Percentiles rank a stretch among this genome's conserved stretches.
Evolutionary conservation across 2,329 filamentous ascomycete genomes (phyloP).

Genomic region (Graphium sp.): DNA sequence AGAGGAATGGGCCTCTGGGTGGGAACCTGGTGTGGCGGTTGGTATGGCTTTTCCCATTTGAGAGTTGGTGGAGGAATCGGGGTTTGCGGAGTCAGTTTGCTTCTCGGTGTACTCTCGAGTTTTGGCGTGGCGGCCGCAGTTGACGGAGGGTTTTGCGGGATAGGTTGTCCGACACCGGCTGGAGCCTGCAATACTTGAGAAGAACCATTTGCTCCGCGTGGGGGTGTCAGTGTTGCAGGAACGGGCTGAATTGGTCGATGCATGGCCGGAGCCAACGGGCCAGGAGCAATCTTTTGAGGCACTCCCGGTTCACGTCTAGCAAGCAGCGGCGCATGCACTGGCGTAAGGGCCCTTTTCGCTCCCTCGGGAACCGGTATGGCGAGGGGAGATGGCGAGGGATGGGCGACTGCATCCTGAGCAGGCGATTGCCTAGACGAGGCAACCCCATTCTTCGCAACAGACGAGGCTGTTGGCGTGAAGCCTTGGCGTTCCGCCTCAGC

Average conservation of each 20-base stretch:
- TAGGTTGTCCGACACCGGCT: constrained; percentile 1
- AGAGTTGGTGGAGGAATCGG: constrained; percentile 2
- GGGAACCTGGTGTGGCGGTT: constrained; percentile 1
- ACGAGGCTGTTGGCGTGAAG: no score
- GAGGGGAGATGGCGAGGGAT: constrained; percentile 3
- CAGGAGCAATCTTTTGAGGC: no score
- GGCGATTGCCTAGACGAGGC: neutral
- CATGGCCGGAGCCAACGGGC: neutral
- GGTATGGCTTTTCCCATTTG: constrained; percentile 5
- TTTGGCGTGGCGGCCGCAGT: constrained; percentile 1
- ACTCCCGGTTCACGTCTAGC: no score
- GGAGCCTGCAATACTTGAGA: constrained; percentile 3
- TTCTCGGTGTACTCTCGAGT: neutral
- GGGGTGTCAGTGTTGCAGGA: neutral
- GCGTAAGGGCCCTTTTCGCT: constrained; percentile 4
- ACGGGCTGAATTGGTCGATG: neutral
- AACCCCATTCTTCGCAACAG: constrained; percentile 2
- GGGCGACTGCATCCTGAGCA: neutral
- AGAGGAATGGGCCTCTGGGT: constrained; percentile 1
- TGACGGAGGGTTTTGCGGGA: neutral
- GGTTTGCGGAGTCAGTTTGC: neutral
- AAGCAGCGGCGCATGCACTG: neutral
- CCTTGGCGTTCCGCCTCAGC: no score
- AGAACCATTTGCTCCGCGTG: constrained; percentile 4
- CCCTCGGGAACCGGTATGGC: constrained; percentile 4